A percentile compares a stretch with the other conserved stretches of the same genome.
These are phyloP conservation scores for Neonectria sp. DNA, from an alignment of 2,329 filamentous ascomycete species.

Conservation along the genomic window DNA sequence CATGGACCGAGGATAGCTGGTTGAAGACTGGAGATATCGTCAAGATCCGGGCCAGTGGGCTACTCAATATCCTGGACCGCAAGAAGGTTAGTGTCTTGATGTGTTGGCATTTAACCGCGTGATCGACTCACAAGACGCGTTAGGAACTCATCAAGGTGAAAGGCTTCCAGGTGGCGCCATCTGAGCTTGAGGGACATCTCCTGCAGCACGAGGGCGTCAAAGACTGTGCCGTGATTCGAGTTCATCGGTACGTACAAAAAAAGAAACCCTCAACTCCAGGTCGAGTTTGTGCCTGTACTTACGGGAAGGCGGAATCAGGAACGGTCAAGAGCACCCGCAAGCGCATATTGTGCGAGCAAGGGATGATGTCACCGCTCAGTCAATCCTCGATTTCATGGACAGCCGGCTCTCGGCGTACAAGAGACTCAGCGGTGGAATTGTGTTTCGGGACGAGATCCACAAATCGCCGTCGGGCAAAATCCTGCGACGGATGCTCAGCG, in stretches of 20 bases:
- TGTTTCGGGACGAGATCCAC: slow-evolving; percentile 16
- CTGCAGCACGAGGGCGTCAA: slow-evolving; percentile 10
- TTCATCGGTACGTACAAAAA: slow-evolving; percentile 13
- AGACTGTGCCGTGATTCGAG: slow-evolving; percentile 24
- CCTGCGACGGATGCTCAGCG: slow-evolving; percentile 7
- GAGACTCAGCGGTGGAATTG: slow-evolving; percentile 15
- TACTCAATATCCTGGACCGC: slow-evolving; percentile 22
- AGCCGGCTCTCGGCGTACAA: slow-evolving; percentile 14
- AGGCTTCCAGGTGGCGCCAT: slow-evolving; percentile 27
- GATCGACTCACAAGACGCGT: background rate
- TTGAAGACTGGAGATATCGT: slow-evolving; percentile 22
- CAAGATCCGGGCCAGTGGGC: background rate
- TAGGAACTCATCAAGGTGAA: slow-evolving; percentile 28
- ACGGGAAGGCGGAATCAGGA: background rate
- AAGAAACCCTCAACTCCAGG: background rate
- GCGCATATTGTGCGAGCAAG: slow-evolving; percentile 18
- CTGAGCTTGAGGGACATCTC: slow-evolving; percentile 28
- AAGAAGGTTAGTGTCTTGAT: slow-evolving; percentile 14
- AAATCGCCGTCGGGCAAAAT: slow-evolving; percentile 25
- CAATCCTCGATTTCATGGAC: slow-evolving; percentile 19
- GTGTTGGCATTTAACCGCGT: background rate
- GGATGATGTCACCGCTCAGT: slow-evolving; percentile 1
- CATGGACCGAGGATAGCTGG: slow-evolving; percentile 15
- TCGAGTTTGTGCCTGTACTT: background rate
- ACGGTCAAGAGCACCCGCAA: slow-evolving; percentile 19